These are phyloP conservation scores for Neofusicoccum laricinum DNA, from an alignment of 2,329 filamentous ascomycete species.

Conservation along the genomic window DNA sequence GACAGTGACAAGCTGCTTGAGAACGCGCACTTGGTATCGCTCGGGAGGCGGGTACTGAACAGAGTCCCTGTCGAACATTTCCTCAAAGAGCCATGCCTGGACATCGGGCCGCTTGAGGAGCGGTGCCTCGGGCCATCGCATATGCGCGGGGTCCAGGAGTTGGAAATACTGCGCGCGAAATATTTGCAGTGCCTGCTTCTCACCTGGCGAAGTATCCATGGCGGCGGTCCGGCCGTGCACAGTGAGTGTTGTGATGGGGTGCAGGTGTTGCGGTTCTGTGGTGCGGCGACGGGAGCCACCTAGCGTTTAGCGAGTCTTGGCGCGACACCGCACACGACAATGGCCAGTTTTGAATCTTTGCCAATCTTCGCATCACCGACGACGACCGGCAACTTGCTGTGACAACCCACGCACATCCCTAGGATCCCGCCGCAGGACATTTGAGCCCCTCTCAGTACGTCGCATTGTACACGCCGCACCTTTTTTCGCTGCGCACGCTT, in stretches of 20 bases:
- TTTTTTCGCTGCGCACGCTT: not conserved
- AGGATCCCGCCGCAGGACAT: conserved; percentile 15
- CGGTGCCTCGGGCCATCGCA: conserved; percentile 62
- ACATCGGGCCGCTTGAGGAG: conserved; percentile 59
- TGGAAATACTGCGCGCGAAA: conserved; percentile 79
- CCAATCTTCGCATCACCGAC: conserved; percentile 14
- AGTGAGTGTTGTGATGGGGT: not conserved
- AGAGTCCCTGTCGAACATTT: conserved; percentile 62
- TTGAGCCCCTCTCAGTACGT: conserved; percentile 14
- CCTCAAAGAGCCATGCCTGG: conserved; percentile 65
- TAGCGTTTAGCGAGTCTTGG: conserved; percentile 16
- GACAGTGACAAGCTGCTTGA: conserved; percentile 68
- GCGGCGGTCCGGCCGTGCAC: not conserved
- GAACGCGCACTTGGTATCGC: conserved; percentile 66
- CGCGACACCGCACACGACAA: conserved; percentile 10
- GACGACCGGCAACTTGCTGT: conserved; percentile 17
- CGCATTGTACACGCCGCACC: not conserved
- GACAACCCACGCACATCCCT: conserved; percentile 15
- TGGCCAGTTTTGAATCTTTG: conserved; percentile 8
- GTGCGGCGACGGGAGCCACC: conserved; percentile 4
- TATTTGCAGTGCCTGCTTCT: conserved; percentile 31
- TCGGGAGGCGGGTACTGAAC: conserved; percentile 60
- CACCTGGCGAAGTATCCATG: not conserved
- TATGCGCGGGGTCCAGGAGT: conserved; percentile 58
- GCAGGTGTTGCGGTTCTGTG: not conserved